A percentile compares a stretch with the other conserved stretches of the same genome.
These are phyloP conservation scores for Diplotaxis tenuifolia DNA, from an alignment of 345 rosid species.

Conservation along the genomic window DNA sequence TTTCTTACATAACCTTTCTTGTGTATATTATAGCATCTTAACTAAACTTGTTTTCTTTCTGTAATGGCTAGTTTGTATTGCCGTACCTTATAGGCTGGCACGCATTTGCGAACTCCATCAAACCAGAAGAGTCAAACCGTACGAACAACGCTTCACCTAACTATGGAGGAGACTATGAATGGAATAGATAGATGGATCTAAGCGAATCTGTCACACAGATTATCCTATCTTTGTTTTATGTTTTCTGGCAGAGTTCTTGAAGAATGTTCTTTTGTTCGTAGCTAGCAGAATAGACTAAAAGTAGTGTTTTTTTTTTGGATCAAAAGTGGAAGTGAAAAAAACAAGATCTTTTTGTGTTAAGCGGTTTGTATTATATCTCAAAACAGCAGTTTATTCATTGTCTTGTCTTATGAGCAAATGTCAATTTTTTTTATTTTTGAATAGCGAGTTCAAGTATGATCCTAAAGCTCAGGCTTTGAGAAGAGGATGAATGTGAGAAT, in stretches of 20 bases:
- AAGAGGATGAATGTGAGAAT: neutral
- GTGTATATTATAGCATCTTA: neutral
- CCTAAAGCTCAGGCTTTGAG: neutral
- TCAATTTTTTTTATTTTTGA: neutral
- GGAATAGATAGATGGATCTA: constrained; percentile 52
- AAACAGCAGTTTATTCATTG: neutral
- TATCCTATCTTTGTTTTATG: neutral
- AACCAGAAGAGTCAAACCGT: constrained; percentile 46
- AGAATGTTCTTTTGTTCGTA: neutral
- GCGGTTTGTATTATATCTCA: constrained; percentile 9
- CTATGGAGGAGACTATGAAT: constrained; percentile 78
- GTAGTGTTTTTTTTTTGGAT: neutral
- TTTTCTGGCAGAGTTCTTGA: neutral
- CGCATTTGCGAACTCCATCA: constrained; percentile 63
- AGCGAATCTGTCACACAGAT: neutral
- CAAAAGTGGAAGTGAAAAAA: neutral
- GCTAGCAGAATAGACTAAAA: neutral
- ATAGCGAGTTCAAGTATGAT: neutral
- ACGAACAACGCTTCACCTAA: constrained; percentile 52
- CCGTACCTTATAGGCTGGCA: constrained; percentile 88
- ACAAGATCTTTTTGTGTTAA: neutral
- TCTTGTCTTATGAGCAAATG: constrained; percentile 7
- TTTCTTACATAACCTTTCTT: neutral
- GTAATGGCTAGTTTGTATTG: constrained; percentile 62
- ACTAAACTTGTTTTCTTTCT: neutral